Evolutionary conservation across 306 rosid genomes (phyloP), one percentile per base, ranked within the genome.

Genomic region (Lathyrus tuberosus): DNA sequence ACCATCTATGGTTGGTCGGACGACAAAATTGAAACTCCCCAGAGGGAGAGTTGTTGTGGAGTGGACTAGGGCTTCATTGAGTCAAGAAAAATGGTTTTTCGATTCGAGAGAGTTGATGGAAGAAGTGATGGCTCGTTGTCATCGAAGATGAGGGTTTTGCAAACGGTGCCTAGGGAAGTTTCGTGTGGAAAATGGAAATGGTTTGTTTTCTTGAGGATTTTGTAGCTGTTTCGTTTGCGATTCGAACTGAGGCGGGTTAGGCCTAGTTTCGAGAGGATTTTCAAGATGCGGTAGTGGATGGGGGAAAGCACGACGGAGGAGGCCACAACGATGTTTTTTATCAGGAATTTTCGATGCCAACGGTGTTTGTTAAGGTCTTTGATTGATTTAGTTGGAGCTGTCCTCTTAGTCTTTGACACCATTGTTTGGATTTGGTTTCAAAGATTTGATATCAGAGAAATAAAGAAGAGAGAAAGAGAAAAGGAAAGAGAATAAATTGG

Each of bases 11-110:
- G 64, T 63, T 10, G 99, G 96, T 17, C 85, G 76, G 37, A 94
- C 91, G 1, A 91, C 70, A 85, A 94, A 94, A 56, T 94, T 95
- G 65, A 67, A 94, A 22, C 73, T 43, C 31, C 76, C 82, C 22
- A 91, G 92, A 5, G 79, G 84, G 2, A 91, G 87, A 3, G 82
- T 79, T 0, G 87, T 70, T 51, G 75, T 69, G 5, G 97, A 84
- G 67, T 94, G 99, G 8, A 94, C 62, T 35, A 94, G 65, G 4
- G 99, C 91, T 75, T 94, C 97, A 51, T 94, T 97, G 0, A 94
- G 84, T 94, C 99, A 1, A 94, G 95, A 46, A 94, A 74, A 10
- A 94, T 65, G 0, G 99, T 94, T 33, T 72, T 75, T 13, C 67
- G 77, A 20, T 46, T n/a, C 1, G 74, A 62, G 0, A 82, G 47